These are phyloP conservation scores for Omphalotus guepiniiformis DNA, from an alignment of 768 basidiomycete species.

Conservation along the genomic window DNA sequence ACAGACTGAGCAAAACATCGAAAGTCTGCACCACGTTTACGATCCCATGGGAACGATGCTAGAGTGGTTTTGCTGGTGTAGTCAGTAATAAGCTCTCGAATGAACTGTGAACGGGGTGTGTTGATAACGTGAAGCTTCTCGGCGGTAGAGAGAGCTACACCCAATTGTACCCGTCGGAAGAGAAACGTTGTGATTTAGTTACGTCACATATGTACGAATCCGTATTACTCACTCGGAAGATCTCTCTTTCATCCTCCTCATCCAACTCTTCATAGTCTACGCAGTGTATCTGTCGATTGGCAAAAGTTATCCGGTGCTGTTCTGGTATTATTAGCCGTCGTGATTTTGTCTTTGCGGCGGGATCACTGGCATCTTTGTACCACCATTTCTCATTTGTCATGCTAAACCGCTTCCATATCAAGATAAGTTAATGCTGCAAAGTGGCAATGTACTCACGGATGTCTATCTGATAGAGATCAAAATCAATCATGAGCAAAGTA, in stretches of 20 bases:
- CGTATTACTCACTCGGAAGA: slow-evolving; percentile 38
- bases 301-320: slow-evolving; percentile 36
- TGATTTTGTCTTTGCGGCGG: slow-evolving; percentile 6
- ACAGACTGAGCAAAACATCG: slow-evolving; percentile 22
- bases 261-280: slow-evolving; percentile 42
- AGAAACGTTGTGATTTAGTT: slow-evolving; percentile 29
- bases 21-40: slow-evolving; percentile 32
- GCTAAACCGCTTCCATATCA: slow-evolving; percentile 7
- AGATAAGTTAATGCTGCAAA: not conserved
- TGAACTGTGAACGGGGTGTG: slow-evolving; percentile 35
- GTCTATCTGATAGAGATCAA: not conserved
- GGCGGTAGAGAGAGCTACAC: slow-evolving; percentile 48
- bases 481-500: not conserved
- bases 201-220: not conserved
- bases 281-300: slow-evolving; percentile 50
- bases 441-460: not conserved
- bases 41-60: slow-evolving; percentile 23
- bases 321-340: slow-evolving; percentile 32
- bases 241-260: slow-evolving; percentile 34
- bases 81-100: slow-evolving; percentile 33
- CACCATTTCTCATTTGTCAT: slow-evolving; percentile 35
- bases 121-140: slow-evolving; percentile 47
- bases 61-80: slow-evolving; percentile 24
- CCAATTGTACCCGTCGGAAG: slow-evolving; percentile 48
- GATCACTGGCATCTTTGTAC: slow-evolving; percentile 23